Conservation (phyloP, 2,329 filamentous ascomycete genomes). For the Ophiocordyceps camponoti-leonardi region DNA sequence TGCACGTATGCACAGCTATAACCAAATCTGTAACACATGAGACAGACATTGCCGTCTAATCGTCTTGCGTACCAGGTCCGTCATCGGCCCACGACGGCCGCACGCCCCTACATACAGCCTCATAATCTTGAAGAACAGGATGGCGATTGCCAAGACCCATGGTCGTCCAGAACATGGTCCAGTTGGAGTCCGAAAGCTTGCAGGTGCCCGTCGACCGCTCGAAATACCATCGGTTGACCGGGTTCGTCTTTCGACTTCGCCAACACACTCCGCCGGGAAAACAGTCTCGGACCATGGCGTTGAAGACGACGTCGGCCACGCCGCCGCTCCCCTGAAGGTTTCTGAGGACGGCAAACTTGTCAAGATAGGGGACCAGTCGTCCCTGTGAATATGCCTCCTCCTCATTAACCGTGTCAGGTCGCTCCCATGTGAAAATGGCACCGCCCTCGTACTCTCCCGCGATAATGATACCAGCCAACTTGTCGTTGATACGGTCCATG, state of each 20-base stretch:
- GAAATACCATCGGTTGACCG: constrained; percentile 99
- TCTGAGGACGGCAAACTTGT: constrained; percentile 91
- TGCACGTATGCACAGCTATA: too few species aligned
- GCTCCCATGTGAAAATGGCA: constrained; percentile 89
- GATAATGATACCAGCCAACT: constrained; percentile 80
- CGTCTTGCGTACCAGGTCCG: constrained; percentile 7
- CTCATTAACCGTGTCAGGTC: constrained; percentile 41
- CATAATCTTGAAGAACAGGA: constrained; percentile 47
- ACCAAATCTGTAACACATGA: too few species aligned
- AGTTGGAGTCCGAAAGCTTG: constrained; percentile 67
- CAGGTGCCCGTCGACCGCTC: constrained; percentile 71
- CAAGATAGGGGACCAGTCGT: constrained; percentile 76
- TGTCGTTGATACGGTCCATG: constrained; percentile 59
- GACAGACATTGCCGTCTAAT: too few species aligned
- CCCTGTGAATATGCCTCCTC: constrained; percentile 35
- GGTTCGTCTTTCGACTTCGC: constrained; percentile 78
- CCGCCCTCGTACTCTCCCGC: constrained; percentile 94
- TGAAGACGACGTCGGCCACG: constrained; percentile 92
- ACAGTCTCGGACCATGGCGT: constrained; percentile 79
- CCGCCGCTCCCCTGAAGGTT: constrained; percentile 78
- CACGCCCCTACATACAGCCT: constrained; percentile 52
- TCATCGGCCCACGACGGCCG: constrained; percentile 45
- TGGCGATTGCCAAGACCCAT: constrained; percentile 39
- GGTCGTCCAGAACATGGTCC: constrained; percentile 99
- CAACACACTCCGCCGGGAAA: constrained; percentile 85